Conservation (phyloP, 2,329 filamentous ascomycete genomes). For the Claviceps purpurea region DNA sequence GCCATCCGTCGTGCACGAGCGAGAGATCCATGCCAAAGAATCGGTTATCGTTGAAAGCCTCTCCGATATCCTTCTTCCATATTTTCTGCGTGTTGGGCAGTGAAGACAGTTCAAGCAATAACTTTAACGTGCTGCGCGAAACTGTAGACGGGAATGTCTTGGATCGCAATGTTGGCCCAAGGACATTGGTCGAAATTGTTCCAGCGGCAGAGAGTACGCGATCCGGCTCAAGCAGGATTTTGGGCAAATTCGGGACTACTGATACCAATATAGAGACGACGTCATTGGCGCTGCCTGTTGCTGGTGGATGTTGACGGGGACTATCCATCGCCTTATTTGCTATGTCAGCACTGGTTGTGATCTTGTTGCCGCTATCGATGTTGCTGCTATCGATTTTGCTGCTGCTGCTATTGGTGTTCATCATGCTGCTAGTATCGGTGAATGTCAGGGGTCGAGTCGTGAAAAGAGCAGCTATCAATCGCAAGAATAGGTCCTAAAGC, state of each 20-base stretch:
- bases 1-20: conserved; percentile 62
- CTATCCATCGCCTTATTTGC: conserved; percentile 17
- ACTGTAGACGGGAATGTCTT: conserved; percentile 81
- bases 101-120: conserved; percentile 65
- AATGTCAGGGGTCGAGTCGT: conserved; percentile 73
- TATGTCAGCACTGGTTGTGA: conserved; percentile 19
- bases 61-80: conserved; percentile 85
- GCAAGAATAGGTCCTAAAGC: conserved; percentile 69
- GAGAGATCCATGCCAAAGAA: conserved; percentile 63
- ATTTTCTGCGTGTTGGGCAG: conserved; percentile 70
- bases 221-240: conserved; percentile 75
- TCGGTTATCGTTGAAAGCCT: conserved; percentile 79
- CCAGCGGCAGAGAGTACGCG: conserved; percentile 65
- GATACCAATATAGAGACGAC: conserved; percentile 66
- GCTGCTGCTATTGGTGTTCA: conserved; percentile 2
- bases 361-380: conserved; percentile 11
- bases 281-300: conserved; percentile 45
- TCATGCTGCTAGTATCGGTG: conserved; percentile 32
- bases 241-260: conserved; percentile 67
- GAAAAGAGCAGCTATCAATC: conserved; percentile 84
- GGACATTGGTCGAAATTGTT: conserved; percentile 70
- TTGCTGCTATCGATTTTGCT: conserved; percentile 8
- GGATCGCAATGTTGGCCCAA: conserved; percentile 69
- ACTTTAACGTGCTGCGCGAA: conserved; percentile 52
- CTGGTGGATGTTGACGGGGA: conserved; percentile 17